These are phyloP conservation scores for Trapa bicornis DNA, from an alignment of 345 rosid genomes.

Conservation along the genomic window DNA sequence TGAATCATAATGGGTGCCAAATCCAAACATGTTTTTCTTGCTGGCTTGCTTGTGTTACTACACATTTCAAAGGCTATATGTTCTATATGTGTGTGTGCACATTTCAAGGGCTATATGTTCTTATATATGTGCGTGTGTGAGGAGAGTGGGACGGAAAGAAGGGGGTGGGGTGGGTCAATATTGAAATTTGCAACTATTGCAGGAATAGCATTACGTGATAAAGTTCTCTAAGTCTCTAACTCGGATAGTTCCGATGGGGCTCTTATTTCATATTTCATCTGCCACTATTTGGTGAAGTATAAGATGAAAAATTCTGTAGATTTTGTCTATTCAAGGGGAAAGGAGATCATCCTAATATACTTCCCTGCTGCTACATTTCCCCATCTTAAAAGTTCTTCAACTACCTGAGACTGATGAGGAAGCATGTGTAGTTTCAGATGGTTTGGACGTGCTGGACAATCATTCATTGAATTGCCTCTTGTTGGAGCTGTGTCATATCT, in stretches of 20 bases:
- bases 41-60: not conserved
- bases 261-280: not conserved
- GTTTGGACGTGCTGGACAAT: constrained; percentile 65
- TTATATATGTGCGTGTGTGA: not conserved
- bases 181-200: not conserved
- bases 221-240: too few relatives aligned
- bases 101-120: not conserved
- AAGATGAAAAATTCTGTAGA: not conserved
- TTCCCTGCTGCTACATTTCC: not conserved
- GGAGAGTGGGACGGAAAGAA: not conserved
- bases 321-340: not conserved
- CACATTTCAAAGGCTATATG: not conserved
- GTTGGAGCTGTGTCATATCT: constrained; percentile 82
- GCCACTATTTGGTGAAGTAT: not conserved
- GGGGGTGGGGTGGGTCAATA: not conserved
- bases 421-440: constrained; percentile 71
- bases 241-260: not conserved
- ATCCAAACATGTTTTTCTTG: not conserved
- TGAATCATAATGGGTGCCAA: not conserved
- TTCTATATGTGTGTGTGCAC: not conserved
- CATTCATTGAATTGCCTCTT: constrained; percentile 63
- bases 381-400: not conserved
- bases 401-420: constrained; percentile 26
- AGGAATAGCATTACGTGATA: not conserved
- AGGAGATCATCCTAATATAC: not conserved